Percentiles rank a stretch among this genome's conserved stretches.
phyloP scores from a whole-genome alignment of 441 rosid species.

The Erodium chrysanthum region DNA sequence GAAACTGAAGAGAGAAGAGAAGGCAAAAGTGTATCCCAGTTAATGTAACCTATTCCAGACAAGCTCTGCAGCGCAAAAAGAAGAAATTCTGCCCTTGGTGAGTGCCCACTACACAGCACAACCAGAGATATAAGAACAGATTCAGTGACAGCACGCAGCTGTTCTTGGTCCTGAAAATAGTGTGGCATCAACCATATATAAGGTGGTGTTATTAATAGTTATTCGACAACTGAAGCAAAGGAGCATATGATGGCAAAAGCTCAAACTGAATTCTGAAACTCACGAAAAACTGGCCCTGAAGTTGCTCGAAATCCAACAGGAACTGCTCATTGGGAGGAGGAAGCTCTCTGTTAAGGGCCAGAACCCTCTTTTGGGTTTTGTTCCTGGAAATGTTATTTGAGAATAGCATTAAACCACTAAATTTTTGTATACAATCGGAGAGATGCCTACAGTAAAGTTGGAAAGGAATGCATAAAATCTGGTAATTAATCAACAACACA shows the following conservation, averaged over 20 bases:
- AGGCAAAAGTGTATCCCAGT: conserved; percentile 80
- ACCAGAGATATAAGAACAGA: conserved; percentile 72
- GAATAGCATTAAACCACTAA: not conserved
- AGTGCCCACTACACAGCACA: conserved; percentile 69
- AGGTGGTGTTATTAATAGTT: too few species aligned
- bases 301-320: conserved; percentile 71
- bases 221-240: not conserved
- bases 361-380: conserved; percentile 73
- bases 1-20: conserved; percentile 80
- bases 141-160: conserved; percentile 68
- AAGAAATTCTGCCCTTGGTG: conserved; percentile 84
- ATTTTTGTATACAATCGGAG: not conserved
- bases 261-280: conserved; percentile 17
- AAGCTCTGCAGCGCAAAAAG: conserved; percentile 76
- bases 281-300: conserved; percentile 64
- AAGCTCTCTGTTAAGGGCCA: conserved; percentile 66
- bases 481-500: not conserved
- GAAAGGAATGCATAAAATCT: too few species aligned
- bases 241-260: not conserved
- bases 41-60: conserved; percentile 62
- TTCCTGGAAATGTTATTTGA: conserved; percentile 37
- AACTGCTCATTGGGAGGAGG: conserved; percentile 88
- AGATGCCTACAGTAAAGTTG: too few species aligned
- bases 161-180: conserved; percentile 69
- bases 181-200: too few species aligned